Conservation (phyloP, 306 rosid species). For the Biancaea sappan region DNA sequence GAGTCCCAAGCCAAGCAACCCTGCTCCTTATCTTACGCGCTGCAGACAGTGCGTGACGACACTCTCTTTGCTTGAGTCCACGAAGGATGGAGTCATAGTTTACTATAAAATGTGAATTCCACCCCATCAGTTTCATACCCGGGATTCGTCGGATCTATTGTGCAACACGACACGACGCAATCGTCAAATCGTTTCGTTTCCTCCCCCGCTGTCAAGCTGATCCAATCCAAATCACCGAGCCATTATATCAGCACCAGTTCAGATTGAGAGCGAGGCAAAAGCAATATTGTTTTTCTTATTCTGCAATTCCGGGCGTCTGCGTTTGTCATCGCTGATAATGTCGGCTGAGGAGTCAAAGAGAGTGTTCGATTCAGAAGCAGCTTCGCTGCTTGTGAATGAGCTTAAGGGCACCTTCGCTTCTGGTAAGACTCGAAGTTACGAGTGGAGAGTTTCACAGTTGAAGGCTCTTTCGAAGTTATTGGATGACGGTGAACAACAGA, state of each 20-base stretch:
- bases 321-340: neutral
- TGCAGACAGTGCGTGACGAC: neutral
- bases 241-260: neutral
- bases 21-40: neutral
- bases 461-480: conserved; percentile 15
- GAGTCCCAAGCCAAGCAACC: neutral
- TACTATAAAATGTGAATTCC: neutral
- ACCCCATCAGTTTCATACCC: neutral
- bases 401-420: conserved; percentile 30
- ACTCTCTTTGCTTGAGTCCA: neutral
- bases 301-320: conserved; percentile 1
- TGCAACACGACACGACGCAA: neutral
- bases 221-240: neutral
- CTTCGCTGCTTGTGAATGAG: conserved; percentile 27
- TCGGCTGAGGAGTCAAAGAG: conserved; percentile 2
- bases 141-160: neutral
- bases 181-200: no score
- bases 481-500: conserved; percentile 13
- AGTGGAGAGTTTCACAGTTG: conserved; percentile 47
- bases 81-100: conserved; percentile 4
- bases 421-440: conserved; percentile 40
- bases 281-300: no score
- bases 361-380: conserved; percentile 28
- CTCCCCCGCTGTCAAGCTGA: neutral
- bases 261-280: neutral